Evolutionary conservation across 192 early-diverging fungal genomes (phyloP).

Genomic region (Coemansia sp.): DNA sequence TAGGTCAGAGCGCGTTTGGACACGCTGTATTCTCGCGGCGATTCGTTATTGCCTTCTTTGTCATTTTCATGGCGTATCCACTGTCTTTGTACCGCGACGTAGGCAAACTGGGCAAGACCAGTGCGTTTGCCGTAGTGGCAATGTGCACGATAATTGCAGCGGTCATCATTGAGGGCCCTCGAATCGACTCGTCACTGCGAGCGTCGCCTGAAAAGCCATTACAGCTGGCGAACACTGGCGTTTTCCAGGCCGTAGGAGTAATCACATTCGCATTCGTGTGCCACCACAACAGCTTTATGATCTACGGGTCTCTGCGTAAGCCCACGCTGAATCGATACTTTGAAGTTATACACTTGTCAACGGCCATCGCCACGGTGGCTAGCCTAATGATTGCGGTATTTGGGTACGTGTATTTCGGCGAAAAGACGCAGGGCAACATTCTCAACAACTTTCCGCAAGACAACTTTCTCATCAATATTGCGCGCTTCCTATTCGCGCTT

Average conservation of each 20-base stretch:
- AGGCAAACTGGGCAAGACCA: conserved; percentile 85
- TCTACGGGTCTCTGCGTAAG: conserved; percentile 80
- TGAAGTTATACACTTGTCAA: conserved; percentile 79
- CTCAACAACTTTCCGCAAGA: conserved; percentile 86
- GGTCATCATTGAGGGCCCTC: conserved; percentile 70
- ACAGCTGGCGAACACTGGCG: conserved; percentile 54
- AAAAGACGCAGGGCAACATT: conserved; percentile 87
- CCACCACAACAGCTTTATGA: conserved; percentile 94
- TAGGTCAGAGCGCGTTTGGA: conserved; percentile 58
- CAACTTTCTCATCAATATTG: conserved; percentile 79
- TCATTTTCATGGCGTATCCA: conserved; percentile 78
- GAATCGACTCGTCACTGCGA: conserved; percentile 57
- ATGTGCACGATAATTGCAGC: conserved; percentile 78
- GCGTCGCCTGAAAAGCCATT: conserved; percentile 36
- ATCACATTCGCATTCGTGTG: conserved; percentile 97
- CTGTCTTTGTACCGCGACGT: conserved; percentile 87
- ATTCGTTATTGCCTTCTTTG: conserved; percentile 77
- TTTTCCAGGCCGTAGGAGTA: conserved; percentile 85
- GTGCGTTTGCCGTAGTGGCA: conserved; percentile 78
- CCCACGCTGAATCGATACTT: conserved; percentile 87
- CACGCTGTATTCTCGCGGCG: conserved; percentile 68
- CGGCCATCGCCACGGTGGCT: conserved; percentile 66
- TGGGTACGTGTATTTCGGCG: conserved; percentile 80
- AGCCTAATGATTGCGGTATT: conserved; percentile 72
- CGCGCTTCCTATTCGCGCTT: conserved; percentile 82